Evolutionary conservation across 2,329 filamentous ascomycete genomes (phyloP).

Genomic region (Pseudogymnoascus sp.): DNA sequence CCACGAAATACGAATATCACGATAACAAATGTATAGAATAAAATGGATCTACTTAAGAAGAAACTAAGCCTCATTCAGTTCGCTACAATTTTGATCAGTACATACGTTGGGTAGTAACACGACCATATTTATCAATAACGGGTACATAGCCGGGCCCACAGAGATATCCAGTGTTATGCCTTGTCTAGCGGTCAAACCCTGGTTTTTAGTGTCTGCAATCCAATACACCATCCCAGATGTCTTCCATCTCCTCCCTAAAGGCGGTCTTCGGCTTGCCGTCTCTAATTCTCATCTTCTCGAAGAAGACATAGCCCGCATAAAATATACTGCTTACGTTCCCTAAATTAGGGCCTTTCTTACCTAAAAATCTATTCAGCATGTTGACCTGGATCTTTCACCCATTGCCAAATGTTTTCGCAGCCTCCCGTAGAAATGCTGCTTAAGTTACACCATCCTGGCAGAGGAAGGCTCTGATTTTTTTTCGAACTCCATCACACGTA

Average conservation of each 20-base stretch:
- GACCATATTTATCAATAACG: conserved; percentile 17
- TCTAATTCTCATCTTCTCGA: conserved; percentile 52
- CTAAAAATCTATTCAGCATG: conserved; percentile 43
- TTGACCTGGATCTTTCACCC: conserved; percentile 36
- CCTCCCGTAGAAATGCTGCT: conserved; percentile 43
- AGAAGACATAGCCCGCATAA: conserved; percentile 51
- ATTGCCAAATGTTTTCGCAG: conserved; percentile 35
- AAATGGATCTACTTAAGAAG: background rate
- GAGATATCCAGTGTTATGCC: background rate
- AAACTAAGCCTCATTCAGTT: background rate
- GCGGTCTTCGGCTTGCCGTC: conserved; percentile 47
- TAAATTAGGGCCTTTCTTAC: conserved; percentile 39
- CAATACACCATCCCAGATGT: conserved; percentile 11
- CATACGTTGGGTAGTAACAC: conserved; percentile 1
- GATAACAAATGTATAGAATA: background rate
- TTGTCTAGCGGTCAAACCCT: conserved; percentile 3
- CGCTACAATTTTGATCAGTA: background rate
- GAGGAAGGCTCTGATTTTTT: conserved; percentile 48
- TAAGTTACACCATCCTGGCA: conserved; percentile 39
- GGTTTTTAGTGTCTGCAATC: conserved; percentile 22
- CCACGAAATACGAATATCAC: background rate
- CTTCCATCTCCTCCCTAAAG: conserved; percentile 47
- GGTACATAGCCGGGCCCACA: conserved; percentile 13
- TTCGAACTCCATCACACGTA: conserved; percentile 49
- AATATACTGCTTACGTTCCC: conserved; percentile 44